Evolutionary conservation across 202 grass and related monocot genomes (phyloP).

Genomic region (Panicum virgatum): DNA sequence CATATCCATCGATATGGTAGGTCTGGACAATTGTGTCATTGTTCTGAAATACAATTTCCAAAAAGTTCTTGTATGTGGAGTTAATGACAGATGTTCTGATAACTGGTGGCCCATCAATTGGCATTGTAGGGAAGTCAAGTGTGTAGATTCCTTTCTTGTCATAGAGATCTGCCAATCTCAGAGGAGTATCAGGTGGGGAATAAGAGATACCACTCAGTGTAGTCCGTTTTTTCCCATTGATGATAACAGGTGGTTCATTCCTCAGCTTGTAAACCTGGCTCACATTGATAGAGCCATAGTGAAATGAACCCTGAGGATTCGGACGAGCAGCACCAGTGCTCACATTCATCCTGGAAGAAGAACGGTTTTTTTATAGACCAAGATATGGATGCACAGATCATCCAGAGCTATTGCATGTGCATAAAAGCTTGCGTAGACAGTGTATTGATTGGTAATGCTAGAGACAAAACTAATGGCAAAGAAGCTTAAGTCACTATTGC

Average conservation of each 20-base stretch:
- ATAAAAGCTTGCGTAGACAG: neutral
- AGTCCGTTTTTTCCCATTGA: slow-evolving; percentile 69
- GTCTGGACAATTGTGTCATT: slow-evolving; percentile 91
- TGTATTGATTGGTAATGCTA: neutral
- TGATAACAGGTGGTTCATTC: slow-evolving; percentile 72
- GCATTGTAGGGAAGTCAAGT: slow-evolving; percentile 85
- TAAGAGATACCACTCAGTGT: slow-evolving; percentile 85
- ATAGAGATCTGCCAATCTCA: slow-evolving; percentile 78
- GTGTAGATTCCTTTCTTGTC: slow-evolving; percentile 68
- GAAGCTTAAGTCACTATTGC: neutral
- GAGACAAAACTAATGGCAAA: neutral
- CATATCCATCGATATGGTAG: slow-evolving; percentile 94
- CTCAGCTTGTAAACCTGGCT: slow-evolving; percentile 88
- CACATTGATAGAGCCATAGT: slow-evolving; percentile 90
- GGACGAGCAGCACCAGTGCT: slow-evolving; percentile 88
- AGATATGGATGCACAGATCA: slow-evolving; percentile 1
- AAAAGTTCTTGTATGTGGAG: slow-evolving; percentile 85
- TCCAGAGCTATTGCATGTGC: neutral
- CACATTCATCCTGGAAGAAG: slow-evolving; percentile 74
- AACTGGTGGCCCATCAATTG: slow-evolving; percentile 54
- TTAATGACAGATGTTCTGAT: slow-evolving; percentile 76
- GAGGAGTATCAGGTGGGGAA: slow-evolving; percentile 70
- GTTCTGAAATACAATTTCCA: slow-evolving; percentile 99
- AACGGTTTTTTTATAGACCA: neutral
- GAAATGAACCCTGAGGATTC: slow-evolving; percentile 97